These are phyloP conservation scores for Moniliella sp. DNA, from an alignment of 1,284 basidiomycete species.

Conservation along the genomic window DNA sequence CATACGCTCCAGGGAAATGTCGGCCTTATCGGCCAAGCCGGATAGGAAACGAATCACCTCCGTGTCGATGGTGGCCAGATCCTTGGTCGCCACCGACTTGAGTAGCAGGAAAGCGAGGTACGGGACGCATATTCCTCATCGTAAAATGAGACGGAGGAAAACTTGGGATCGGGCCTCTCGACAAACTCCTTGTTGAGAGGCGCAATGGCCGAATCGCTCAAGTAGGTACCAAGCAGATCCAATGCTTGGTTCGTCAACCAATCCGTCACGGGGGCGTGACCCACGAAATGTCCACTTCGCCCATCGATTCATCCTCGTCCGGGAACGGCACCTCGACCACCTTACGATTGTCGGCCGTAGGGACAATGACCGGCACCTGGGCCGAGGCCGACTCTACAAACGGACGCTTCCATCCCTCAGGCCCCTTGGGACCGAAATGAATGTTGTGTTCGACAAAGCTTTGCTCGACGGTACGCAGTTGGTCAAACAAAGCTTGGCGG, in stretches of 20 bases:
- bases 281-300: conserved; percentile 62
- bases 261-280: conserved; percentile 53
- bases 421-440: conserved; percentile 47
- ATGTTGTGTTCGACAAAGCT: conserved; percentile 11
- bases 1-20: conserved; percentile 81
- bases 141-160: conserved; percentile 56
- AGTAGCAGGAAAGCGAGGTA: conserved; percentile 53
- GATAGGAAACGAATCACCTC: conserved; percentile 51
- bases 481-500: conserved; percentile 41
- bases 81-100: conserved; percentile 65
- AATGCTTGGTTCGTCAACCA: conserved; percentile 62
- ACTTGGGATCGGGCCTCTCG: conserved; percentile 72
- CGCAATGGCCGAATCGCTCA: conserved; percentile 60
- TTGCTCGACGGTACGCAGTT: conserved; percentile 37
- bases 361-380: conserved; percentile 39
- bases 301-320: conserved; percentile 80
- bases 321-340: conserved; percentile 80
- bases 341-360: too few relatives aligned
- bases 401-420: conserved; percentile 71
- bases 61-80: conserved; percentile 51
- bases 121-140: conserved; percentile 48
- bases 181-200: conserved; percentile 81
- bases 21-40: conserved; percentile 54
- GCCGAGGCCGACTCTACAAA: conserved; percentile 72
- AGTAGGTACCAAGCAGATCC: conserved; percentile 60